Base-by-base conservation (phyloP, 1,284 basidiomycete species). In the Pyrrhoderma lamaoense region DNA sequence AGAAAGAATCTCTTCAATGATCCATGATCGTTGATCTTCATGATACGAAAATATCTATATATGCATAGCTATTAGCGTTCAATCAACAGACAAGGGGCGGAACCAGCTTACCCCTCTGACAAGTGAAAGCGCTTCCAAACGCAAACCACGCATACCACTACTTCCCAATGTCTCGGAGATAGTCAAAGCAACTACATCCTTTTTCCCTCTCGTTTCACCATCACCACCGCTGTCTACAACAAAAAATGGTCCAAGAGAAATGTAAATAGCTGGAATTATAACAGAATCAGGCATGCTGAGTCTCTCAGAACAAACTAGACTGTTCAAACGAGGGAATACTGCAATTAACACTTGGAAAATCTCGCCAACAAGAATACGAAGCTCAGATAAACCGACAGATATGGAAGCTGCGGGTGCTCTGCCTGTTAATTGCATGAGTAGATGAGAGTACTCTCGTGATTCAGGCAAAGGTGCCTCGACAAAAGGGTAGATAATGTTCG, bases 191-290 rank as follows among this genome's bases (percentile, higher is more conserved):
- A 51, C 40, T 42, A 70, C 77, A 43, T 75, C 78, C 61, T 73
- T 75, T 64, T 77, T 82, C 47, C 72, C 76, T 62, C 74, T 74
- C 0, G 64, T 66, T 40, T 77, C 74, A 39, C 65, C 65, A 49
- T 81, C 77, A 25, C 66, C 64, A 1, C 67, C 66, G 9, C 71
- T 70, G 37, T 92, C 88, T 16, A 79, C 81, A 3, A 93, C 82
- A 60, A 98, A 97, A 67, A 97, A 93, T 0, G 95, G 93, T 1
- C 86, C 88, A 55, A 97, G 88, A 1, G 91, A 82, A 47, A 96
- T 84, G 65, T 94, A 97, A 2, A 96, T 89, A 0, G 85, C 83
- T 59, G 89, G 84, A 50, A 96, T 95, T 60, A 96, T 83, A 58
- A 94, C 86, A 0, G 80, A 68, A 55, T 96, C 93, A 1, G 88